These are phyloP conservation scores for Aspergillus mulundensis DNA, from an alignment of 495 filamentous ascomycete species.

Conservation along the genomic window DNA sequence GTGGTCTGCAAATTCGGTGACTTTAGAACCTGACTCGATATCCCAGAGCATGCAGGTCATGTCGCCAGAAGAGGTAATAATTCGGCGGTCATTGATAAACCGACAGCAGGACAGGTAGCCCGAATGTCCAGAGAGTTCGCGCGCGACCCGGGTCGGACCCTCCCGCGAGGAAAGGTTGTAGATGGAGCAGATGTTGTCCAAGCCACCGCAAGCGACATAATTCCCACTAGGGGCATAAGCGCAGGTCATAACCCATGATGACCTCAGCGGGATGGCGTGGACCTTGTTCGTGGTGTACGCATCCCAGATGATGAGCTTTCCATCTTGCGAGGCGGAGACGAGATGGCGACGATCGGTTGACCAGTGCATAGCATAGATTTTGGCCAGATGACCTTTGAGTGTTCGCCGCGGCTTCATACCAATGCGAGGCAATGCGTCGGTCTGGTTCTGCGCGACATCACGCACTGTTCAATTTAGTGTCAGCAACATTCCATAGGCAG, in stretches of 20 bases:
- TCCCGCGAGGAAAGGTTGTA: constrained; percentile 97
- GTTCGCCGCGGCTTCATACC: constrained; percentile 95
- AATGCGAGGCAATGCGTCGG: constrained; percentile 84
- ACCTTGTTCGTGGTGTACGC: constrained; percentile 99
- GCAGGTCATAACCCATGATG: constrained; percentile 99
- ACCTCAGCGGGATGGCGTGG: constrained; percentile 96
- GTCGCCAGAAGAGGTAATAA: constrained; percentile 95
- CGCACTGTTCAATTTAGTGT: constrained; percentile 59
- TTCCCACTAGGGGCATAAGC: constrained; percentile 98
- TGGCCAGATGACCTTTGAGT: constrained; percentile 94
- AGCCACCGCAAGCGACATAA: constrained; percentile 94
- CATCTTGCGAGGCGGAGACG: constrained; percentile 96
- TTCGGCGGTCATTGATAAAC: constrained; percentile 97
- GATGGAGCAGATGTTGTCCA: constrained; percentile 99
- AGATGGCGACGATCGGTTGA: constrained; percentile 97
- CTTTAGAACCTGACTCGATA: constrained; percentile 94
- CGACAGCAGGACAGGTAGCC: constrained; percentile 98
- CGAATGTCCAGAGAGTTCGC: constrained; percentile 94
- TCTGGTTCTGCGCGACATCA: constrained; percentile 81
- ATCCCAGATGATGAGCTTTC: constrained; percentile 99
- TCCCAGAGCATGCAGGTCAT: constrained; percentile 99
- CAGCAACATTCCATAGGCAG: constrained; percentile 17
- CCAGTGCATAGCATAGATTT: constrained; percentile 99
- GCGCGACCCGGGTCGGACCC: constrained; percentile 91
- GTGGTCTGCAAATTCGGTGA: constrained; percentile 98